These are phyloP conservation scores for Phoenix dactylifera DNA, from an alignment of 176 grass and related monocot species.

Conservation along the genomic window DNA sequence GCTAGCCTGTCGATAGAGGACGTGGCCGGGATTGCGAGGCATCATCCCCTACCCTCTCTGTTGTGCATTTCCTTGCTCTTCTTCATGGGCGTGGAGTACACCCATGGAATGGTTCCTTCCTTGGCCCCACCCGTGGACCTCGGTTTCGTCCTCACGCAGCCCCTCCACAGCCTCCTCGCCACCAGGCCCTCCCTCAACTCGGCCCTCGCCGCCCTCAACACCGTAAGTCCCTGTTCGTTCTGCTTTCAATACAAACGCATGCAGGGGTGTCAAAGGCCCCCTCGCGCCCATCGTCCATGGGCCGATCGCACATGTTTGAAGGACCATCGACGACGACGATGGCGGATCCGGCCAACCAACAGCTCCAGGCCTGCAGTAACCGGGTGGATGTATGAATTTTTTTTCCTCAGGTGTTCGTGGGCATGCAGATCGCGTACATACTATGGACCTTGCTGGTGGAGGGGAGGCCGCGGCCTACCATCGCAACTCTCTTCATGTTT, in stretches of 20 bases:
- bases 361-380: slow-evolving; percentile 9
- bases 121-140: slow-evolving; percentile 64
- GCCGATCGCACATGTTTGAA: too few relatives aligned
- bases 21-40: slow-evolving; percentile 7
- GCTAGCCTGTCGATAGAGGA: slow-evolving; percentile 16
- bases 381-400: slow-evolving; percentile 4
- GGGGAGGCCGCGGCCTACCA: slow-evolving; percentile 51
- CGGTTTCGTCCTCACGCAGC: slow-evolving; percentile 45
- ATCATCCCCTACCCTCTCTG: slow-evolving; percentile 44
- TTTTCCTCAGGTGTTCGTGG: slow-evolving; percentile 62
- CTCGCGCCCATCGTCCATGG: too few relatives aligned
- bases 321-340: too few relatives aligned
- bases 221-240: slow-evolving; percentile 24
- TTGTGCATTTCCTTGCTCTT: slow-evolving; percentile 47
- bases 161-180: slow-evolving; percentile 45
- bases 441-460: slow-evolving; percentile 77
- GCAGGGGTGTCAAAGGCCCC: not conserved
- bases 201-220: slow-evolving; percentile 82
- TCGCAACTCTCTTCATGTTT: slow-evolving; percentile 90
- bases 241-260: not conserved
- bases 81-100: slow-evolving; percentile 97
- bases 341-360: too few relatives aligned
- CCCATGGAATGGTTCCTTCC: slow-evolving; percentile 59
- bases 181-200: slow-evolving; percentile 54
- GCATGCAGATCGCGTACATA: slow-evolving; percentile 83